Evolutionary conservation across 2,329 filamentous ascomycete genomes (phyloP).

Genomic region (Pyrenochaeta sp.): DNA sequence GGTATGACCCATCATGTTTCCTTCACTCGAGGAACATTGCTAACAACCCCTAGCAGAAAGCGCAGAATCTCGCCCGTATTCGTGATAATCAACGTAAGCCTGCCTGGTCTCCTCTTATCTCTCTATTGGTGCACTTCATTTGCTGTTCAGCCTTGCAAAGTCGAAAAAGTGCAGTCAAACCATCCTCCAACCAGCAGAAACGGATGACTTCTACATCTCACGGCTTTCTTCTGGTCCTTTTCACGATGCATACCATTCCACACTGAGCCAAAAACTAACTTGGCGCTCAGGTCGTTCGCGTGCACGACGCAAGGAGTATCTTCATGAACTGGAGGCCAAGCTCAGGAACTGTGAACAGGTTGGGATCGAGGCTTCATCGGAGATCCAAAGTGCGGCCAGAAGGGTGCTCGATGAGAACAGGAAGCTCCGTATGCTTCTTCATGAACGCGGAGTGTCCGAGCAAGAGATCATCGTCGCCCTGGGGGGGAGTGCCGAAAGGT

Average conservation of each 20-base stretch:
- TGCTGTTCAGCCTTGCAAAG: too few species aligned
- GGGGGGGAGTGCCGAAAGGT: conserved; percentile 27
- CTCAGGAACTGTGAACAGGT: conserved; percentile 68
- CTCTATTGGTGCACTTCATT: conserved; percentile 5
- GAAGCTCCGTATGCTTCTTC: conserved; percentile 66
- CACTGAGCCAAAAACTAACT: conserved; percentile 11
- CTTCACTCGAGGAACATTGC: not conserved
- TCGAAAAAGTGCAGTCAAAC: too few species aligned
- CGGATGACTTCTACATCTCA: too few species aligned
- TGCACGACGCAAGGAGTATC: conserved; percentile 75
- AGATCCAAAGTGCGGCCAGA: conserved; percentile 74
- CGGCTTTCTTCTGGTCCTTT: not conserved
- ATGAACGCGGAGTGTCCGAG: conserved; percentile 64
- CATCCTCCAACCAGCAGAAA: too few species aligned
- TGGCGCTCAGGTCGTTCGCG: conserved; percentile 65
- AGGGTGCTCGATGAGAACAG: conserved; percentile 74
- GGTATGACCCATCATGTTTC: conserved; percentile 15
- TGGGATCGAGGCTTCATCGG: conserved; percentile 72
- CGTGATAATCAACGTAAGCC: conserved; percentile 72
- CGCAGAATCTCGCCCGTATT: conserved; percentile 64
- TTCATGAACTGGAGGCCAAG: conserved; percentile 72
- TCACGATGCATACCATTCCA: not conserved
- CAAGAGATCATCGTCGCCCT: conserved; percentile 56
- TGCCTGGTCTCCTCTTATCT: conserved; percentile 1
- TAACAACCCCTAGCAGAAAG: conserved; percentile 33